Base-by-base conservation (phyloP, 2,329 filamentous ascomycete species). In the Ilyonectria mors-panacis region DNA sequence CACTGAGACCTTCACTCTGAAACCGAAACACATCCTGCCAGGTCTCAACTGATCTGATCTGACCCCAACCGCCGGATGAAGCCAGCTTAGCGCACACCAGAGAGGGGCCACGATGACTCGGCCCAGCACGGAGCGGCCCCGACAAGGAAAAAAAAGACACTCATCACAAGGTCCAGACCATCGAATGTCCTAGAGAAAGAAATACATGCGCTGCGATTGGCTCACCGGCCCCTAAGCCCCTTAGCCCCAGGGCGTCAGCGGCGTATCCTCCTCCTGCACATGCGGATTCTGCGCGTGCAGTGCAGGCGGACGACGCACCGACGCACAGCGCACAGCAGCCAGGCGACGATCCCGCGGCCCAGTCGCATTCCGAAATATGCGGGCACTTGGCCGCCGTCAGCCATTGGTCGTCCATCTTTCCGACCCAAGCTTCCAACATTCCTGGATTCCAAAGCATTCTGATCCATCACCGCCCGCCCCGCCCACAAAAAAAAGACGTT, bases 121-220 rank as follows among this genome's bases (percentile, higher is more conserved):
- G 51, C 53, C 51, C 17, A 55, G 21, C 10, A 55, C 33, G 30
- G 53, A 55, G 53, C 19, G 37, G 35, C 53, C 35, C 53, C 35
- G 37, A 35, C 53, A 55, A 13, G 7, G 15, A 55, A 21, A 55
- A 54, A 54, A 55, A 39, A 9, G 53, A 28, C 19, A 26, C 21
- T 42, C 53, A 13, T 55, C 35, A 42, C 53, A 48, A 63, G 44
- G 59, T 44, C 59, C 17, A 63, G 59, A 63, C 59, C 59, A 51
- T 21, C 59, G 55, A 33, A 56, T 44, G 51, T 58, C 47, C 23
- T 28, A 19, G 63, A 61, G 63, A 63, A 65, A 66, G 56, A 73
- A 75, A 75, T 75, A 75, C 70, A 62, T 68, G 26, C 33, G 30
- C 42, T 26, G 17, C 65, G 39, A 75, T 75, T 75, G 73, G 73